Evolutionary conservation across 768 basidiomycete genomes (phyloP).

Genomic region (Leccinum fibrillosum): DNA sequence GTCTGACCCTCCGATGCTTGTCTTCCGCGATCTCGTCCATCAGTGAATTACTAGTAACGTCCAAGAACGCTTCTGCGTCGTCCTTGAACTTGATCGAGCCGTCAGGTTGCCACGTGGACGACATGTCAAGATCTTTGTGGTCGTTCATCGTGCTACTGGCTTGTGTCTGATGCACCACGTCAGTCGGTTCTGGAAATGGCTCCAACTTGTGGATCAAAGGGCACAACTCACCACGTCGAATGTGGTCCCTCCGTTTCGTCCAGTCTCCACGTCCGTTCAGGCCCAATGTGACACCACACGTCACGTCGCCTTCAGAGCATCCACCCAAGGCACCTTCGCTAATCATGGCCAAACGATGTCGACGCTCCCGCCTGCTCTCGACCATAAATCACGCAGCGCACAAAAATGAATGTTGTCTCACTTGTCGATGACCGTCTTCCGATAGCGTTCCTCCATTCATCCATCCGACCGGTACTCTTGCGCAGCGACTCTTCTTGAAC

Average conservation of each 20-base stretch:
- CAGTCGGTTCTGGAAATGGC: slow-evolving; percentile 30
- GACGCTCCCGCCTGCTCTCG: slow-evolving; percentile 62
- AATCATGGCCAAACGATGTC: slow-evolving; percentile 61
- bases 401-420: slow-evolving; percentile 23
- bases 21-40: slow-evolving; percentile 82
- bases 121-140: slow-evolving; percentile 38
- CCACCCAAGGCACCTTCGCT: slow-evolving; percentile 60
- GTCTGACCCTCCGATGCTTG: slow-evolving; percentile 82
- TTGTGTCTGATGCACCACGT: slow-evolving; percentile 30
- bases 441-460: slow-evolving; percentile 70
- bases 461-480: slow-evolving; percentile 59
- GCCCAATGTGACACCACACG: slow-evolving; percentile 65
- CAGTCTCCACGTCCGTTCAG: slow-evolving; percentile 61
- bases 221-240: slow-evolving; percentile 62
- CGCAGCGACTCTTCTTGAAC: slow-evolving; percentile 42
- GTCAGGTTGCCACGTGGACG: slow-evolving; percentile 40
- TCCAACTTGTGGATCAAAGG: no score
- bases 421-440: slow-evolving; percentile 72
- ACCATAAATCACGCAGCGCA: neutral
- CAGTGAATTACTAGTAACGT: slow-evolving; percentile 40
- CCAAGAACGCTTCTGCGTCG: slow-evolving; percentile 8
- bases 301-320: slow-evolving; percentile 65
- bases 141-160: slow-evolving; percentile 34
- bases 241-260: slow-evolving; percentile 93
- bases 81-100: slow-evolving; percentile 10